phyloP scores from a whole-genome alignment of 768 basidiomycete genomes.

The Amanita inopinata region DNA sequence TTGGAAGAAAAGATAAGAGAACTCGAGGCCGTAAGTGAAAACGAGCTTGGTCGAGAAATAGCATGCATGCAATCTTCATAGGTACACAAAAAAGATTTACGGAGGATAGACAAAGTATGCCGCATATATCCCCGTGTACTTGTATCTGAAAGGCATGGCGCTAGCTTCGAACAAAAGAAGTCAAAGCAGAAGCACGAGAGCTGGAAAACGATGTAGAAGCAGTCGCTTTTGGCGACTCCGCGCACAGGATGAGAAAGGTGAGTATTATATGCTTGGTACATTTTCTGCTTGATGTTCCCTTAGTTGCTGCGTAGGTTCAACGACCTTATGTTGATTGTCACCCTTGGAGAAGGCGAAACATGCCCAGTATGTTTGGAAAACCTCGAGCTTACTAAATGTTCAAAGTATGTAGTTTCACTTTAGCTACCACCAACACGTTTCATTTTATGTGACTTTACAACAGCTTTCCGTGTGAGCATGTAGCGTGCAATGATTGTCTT shows the following conservation, averaged over 20 bases:
- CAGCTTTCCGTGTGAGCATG: slow-evolving; percentile 36
- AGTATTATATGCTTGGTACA: background rate
- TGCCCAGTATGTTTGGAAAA: slow-evolving; percentile 30
- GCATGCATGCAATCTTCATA: no score
- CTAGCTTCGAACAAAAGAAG: slow-evolving; percentile 20
- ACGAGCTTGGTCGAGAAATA: no score
- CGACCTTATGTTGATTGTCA: slow-evolving; percentile 26
- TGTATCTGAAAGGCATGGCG: slow-evolving; percentile 1
- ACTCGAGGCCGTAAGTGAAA: slow-evolving; percentile 13
- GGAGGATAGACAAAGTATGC: slow-evolving; percentile 17
- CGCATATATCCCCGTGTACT: no score
- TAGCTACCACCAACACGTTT: background rate
- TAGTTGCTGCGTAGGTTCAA: slow-evolving; percentile 32
- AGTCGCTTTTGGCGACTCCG: slow-evolving; percentile 22
- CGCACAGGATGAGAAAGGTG: slow-evolving; percentile 33
- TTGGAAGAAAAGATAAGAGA: slow-evolving; percentile 11
- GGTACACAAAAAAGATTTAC: slow-evolving; percentile 16
- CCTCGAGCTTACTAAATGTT: slow-evolving; percentile 23
- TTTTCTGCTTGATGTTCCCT: background rate
- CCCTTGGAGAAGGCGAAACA: slow-evolving; percentile 26
- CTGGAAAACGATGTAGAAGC: slow-evolving; percentile 19
- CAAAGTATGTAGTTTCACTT: slow-evolving; percentile 20
- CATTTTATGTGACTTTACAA: background rate
- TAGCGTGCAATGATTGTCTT: slow-evolving; percentile 30
- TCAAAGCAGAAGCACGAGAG: slow-evolving; percentile 27